A percentile compares a stretch with the other conserved stretches of the same genome.
Conservation (phyloP, 176 grass and related monocot genomes). For the Hsuehochloa calcarea region DNA sequence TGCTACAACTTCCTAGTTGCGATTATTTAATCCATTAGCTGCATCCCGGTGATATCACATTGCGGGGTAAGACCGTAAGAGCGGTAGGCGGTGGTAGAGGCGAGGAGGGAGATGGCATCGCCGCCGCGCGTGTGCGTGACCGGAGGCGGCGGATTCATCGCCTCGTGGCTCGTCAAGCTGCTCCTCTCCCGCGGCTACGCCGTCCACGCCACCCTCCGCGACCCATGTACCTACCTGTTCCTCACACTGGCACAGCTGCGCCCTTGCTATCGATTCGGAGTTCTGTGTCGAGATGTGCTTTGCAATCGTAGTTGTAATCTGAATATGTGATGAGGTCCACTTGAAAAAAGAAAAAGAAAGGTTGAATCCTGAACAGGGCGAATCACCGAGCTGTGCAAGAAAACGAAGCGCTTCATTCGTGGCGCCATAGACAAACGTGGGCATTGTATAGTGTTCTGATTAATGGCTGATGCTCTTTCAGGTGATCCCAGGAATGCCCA, state of each 20-base stretch:
- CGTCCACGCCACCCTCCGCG: too few species aligned
- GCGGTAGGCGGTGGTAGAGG: background rate
- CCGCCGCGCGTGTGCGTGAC: conserved; percentile 49
- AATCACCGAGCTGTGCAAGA: background rate
- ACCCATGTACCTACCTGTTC: too few species aligned
- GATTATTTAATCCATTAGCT: background rate
- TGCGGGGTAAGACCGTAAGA: background rate
- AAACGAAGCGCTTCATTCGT: background rate
- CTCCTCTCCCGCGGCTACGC: background rate
- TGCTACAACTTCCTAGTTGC: background rate
- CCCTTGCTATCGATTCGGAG: background rate
- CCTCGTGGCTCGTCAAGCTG: conserved; percentile 64
- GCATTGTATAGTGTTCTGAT: background rate
- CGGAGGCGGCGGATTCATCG: conserved; percentile 47
- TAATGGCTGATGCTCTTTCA: conserved; percentile 19
- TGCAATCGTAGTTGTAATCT: background rate
- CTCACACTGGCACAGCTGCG: background rate
- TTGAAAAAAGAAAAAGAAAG: background rate
- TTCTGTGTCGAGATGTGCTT: background rate
- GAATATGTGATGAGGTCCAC: background rate
- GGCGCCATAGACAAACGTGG: background rate
- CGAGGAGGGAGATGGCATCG: background rate
- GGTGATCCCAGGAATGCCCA: conserved; percentile 57
- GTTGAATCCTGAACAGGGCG: background rate
- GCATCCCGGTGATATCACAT: background rate